A percentile compares a stretch with the other conserved stretches of the same genome.
Conservation (phyloP, 306 rosid species). For the Ormosia semicastrata region DNA sequence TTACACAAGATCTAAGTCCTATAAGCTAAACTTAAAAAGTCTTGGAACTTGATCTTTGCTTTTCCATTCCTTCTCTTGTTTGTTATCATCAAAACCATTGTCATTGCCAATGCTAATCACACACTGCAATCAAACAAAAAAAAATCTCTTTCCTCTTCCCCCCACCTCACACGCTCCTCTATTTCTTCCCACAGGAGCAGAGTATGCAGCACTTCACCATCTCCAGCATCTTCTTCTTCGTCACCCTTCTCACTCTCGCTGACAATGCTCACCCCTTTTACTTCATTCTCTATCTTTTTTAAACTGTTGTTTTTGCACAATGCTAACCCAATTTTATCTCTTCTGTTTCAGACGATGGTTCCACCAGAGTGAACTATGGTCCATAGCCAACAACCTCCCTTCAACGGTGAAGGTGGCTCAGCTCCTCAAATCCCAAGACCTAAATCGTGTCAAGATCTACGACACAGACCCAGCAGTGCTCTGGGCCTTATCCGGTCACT, state of each 20-base stretch:
- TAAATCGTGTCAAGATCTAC: constrained; percentile 71
- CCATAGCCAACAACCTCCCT: constrained; percentile 78
- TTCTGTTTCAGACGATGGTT: constrained; percentile 62
- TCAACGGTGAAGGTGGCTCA: constrained; percentile 65
- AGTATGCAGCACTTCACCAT: constrained; percentile 42
- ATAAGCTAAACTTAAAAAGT: too few species aligned
- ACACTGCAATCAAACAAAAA: neutral
- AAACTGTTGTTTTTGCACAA: neutral
- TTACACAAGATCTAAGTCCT: too few species aligned
- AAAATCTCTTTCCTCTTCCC: too few species aligned
- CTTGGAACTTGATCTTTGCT: too few species aligned
- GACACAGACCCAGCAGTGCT: constrained; percentile 93
- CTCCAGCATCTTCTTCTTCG: constrained; percentile 13
- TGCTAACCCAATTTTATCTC: neutral
- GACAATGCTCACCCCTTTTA: constrained; percentile 21
- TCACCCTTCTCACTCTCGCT: constrained; percentile 38
- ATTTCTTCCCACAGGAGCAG: constrained; percentile 29
- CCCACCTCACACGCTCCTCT: constrained; percentile 17
- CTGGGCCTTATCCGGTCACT: constrained; percentile 66
- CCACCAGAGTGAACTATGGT: constrained; percentile 91
- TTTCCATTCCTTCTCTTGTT: too few species aligned
- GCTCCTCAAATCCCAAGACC: constrained; percentile 64
- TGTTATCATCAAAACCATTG: too few species aligned
- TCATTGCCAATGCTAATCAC: too few species aligned
- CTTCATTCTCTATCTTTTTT: neutral